Evolutionary conservation across 225 moss, liverwort and hornwort species (phyloP), one percentile per base, ranked within the genome.

Genomic region (Sphagnum contortum): DNA sequence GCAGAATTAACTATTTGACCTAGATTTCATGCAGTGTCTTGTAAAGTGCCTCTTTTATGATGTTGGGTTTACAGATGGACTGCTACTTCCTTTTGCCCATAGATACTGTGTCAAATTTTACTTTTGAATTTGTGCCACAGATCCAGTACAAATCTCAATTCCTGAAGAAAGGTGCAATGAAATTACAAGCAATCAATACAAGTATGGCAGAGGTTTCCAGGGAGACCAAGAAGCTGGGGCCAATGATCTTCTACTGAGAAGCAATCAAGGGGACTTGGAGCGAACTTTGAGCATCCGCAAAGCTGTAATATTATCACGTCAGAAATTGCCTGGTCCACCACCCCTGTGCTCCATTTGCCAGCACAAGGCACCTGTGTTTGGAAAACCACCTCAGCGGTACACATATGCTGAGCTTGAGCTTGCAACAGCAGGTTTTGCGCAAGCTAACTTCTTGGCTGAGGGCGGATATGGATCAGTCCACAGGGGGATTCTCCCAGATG

Each of bases 401-500:
- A 77, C 62, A 13, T 89, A 68, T 67, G 77, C 59, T 67, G 89
- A 89, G 72, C 89, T 89, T 4, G 89, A 89, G 72, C 65, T 73
- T 69, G 87, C 86, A 4, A 89, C 89, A 0, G 72, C 71, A 47
- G 83, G 79, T 3, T 89, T 89, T 68, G 87, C 89, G 29, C 69
- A 75, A 55, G 73, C 53, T 0, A 83, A 87, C 57, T 89, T 87
- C 58, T 73, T 89, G 56, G 89, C 89, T 4, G 89, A 89, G 70
- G 89, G 89, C 57, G 89, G 86, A 47, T 89, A 77, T 62, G 89
- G 86, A 54, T 81, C 77, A 7, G 89, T 89, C 51, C 86, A 89
- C 75, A 83, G 62, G 66, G 89, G 87, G 44, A 66, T 76, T 49
- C 76, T 89, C 44, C 64, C 75, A 12, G 89, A 87, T 63, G 89